Percentiles rank a stretch among this genome's conserved stretches.
These are phyloP conservation scores for Hypoxylon perforatum DNA, from an alignment of 495 filamentous ascomycete genomes.

Conservation along the genomic window DNA sequence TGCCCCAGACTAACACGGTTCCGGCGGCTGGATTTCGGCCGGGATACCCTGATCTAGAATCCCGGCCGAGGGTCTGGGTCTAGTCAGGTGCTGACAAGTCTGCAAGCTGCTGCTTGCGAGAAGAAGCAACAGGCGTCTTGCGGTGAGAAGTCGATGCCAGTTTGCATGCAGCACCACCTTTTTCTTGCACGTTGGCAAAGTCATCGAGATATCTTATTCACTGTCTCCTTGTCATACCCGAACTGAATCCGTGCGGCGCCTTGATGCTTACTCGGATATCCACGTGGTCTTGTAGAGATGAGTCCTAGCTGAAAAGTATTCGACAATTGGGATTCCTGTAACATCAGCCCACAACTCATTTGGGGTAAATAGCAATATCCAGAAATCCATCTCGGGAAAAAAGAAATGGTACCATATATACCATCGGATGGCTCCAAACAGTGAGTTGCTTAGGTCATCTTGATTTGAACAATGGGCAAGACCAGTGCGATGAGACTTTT, in stretches of 20 bases:
- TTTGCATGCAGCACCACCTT: conserved; percentile 30
- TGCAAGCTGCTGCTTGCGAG: conserved; percentile 19
- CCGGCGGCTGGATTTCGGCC: conserved; percentile 29
- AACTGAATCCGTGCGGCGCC: conserved; percentile 14
- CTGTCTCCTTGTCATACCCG: conserved; percentile 5
- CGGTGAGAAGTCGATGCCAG: conserved; percentile 34
- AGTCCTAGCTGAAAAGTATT: conserved; percentile 8
- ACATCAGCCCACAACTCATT: conserved; percentile 36
- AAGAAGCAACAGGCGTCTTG: conserved; percentile 37
- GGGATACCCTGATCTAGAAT: conserved; percentile 38
- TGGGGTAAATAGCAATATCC: conserved; percentile 40
- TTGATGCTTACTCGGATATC: conserved; percentile 17
- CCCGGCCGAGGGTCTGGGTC: conserved; percentile 17
- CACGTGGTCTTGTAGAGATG: conserved; percentile 30
- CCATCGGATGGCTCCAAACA: conserved; percentile 3
- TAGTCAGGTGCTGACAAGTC: conserved; percentile 34
- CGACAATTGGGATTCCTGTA: conserved; percentile 25
- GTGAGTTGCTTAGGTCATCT: conserved; percentile 8
- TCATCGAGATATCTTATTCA: conserved; percentile 14
- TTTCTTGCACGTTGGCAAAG: conserved; percentile 25
- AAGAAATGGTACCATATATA: conserved; percentile 5
- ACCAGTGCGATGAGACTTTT: conserved; percentile 4
- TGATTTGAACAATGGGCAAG: background rate
- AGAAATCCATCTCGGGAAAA: conserved; percentile 29
- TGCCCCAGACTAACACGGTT: conserved; percentile 11